Base-by-base conservation (phyloP, 441 rosid genomes). In the Erodium chrysanthum region DNA sequence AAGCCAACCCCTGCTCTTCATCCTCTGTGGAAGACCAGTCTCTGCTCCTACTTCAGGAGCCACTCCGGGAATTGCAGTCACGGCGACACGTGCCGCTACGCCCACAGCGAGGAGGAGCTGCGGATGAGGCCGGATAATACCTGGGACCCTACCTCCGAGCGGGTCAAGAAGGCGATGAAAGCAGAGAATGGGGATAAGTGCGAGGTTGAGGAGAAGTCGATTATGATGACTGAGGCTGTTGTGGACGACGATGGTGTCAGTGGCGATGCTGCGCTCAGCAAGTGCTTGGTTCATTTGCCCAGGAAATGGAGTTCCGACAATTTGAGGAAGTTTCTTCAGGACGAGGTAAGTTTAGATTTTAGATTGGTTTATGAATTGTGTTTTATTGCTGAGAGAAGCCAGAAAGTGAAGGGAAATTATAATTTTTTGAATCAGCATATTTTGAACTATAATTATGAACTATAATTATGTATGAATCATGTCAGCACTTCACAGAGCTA, bases 81-180 rank as follows among this genome's bases (percentile, higher is more conserved):
- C 68, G 96, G 97, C 4, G 70, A 54, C 75, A 60, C 78, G 4
- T 93, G 98, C 80, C 85, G 77, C 81, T 93, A 79, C 69, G 98
- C 97, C 0, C 98, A 93, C 68, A 87, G 95, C 10, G 97, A 90
- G 79, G 86, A 75, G 60, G 97, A 93, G 87, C 90, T 93, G n/a
- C 84, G 95, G 15, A 79, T 58, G 50, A 83, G 96, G 21, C 95
- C 93, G 5, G 90, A 93, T 59, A 79, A 77, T 65, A 75, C 98
- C 14, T 90, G 98, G 98, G 98, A 93, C 71, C 98, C 97, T 33
- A 93, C 97, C 0, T 93, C 97, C 0, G 91, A 83, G 80, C 83
- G 88, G 42, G 95, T 87, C 0, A 88, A 88, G 86, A 88, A 86
- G 82, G 83, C 77, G 0, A 63, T 59, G 67, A 78, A 67, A 63